Percentiles rank a stretch among this genome's conserved stretches.
These are phyloP conservation scores for Senna siamea DNA, from an alignment of 306 rosid species.

Conservation along the genomic window DNA sequence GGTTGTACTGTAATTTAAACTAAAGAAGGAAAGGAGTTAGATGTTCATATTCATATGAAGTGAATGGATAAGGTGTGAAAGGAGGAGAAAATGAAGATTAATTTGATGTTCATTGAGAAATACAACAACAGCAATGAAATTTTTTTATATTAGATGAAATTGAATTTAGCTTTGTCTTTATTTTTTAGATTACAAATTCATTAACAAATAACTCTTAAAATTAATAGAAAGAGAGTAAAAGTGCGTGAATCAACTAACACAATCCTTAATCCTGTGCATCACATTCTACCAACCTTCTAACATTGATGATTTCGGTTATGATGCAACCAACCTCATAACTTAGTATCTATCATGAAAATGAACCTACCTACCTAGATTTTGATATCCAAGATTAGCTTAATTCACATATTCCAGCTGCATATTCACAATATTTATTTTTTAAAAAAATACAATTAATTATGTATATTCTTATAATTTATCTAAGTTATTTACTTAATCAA, in stretches of 20 bases:
- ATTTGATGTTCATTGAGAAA: too few species aligned
- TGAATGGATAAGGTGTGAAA: constrained; percentile 56
- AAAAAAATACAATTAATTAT: too few species aligned
- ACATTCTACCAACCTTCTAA: constrained; percentile 52
- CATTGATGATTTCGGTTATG: constrained; percentile 49
- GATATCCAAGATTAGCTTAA: background rate
- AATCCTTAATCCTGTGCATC: constrained; percentile 42
- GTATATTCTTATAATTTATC: too few species aligned
- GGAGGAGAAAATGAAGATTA: constrained; percentile 44
- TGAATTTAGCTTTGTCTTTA: too few species aligned
- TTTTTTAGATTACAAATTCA: too few species aligned
- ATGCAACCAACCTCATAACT: constrained; percentile 45
- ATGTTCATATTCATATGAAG: background rate
- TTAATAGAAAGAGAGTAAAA: too few species aligned
- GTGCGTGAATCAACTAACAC: constrained; percentile 58
- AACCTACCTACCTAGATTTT: constrained; percentile 18
- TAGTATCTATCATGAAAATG: background rate
- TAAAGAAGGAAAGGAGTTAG: background rate
- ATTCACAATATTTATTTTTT: background rate
- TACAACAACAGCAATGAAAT: too few species aligned
- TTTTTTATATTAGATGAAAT: too few species aligned
- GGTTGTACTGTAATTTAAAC: constrained; percentile 37
- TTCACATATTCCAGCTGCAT: background rate
- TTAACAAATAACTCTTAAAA: too few species aligned
- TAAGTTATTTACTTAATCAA: too few species aligned